phyloP scores from a whole-genome alignment of 495 filamentous ascomycete genomes.

The Barbatosphaeria neglecta region DNA sequence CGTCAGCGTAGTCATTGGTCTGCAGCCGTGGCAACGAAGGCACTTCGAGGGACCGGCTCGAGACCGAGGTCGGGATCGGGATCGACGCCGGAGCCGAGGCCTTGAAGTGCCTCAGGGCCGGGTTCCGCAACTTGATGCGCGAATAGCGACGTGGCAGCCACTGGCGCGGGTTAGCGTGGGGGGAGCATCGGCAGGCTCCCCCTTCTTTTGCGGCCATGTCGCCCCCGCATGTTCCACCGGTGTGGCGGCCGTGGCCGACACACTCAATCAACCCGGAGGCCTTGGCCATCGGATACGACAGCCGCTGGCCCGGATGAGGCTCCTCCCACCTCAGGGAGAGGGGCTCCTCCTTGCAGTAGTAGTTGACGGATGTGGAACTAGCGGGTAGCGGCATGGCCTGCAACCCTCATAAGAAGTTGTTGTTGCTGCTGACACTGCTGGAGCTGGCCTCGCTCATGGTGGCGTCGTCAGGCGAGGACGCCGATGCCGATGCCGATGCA shows the following conservation, averaged over 20 bases:
- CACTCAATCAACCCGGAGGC: conserved; percentile 16
- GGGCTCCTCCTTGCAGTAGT: too few relatives aligned
- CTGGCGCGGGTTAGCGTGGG: conserved; percentile 7
- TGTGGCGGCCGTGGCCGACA: conserved; percentile 12
- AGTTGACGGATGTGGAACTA: conserved; percentile 19
- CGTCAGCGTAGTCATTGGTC: too few relatives aligned
- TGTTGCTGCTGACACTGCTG: conserved; percentile 19
- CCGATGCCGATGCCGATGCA: too few relatives aligned
- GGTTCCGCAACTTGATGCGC: conserved; percentile 14
- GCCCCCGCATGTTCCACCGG: conserved; percentile 26
- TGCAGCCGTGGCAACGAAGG: conserved; percentile 7
- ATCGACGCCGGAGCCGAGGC: conserved; percentile 24
- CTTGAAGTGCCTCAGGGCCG: conserved; percentile 20
- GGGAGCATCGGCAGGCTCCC: conserved; percentile 8
- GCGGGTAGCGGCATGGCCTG: conserved; percentile 39
- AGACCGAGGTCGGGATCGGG: conserved; percentile 23
- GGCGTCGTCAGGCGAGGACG: conserved; percentile 12
- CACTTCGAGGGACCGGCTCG: conserved; percentile 9
- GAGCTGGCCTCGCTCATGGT: conserved; percentile 15
- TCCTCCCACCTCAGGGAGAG: too few relatives aligned
- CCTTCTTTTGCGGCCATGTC: conserved; percentile 44
- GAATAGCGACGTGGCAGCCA: conserved; percentile 13
- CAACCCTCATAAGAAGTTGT: conserved; percentile 37
- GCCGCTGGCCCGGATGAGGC: conserved; percentile 32
- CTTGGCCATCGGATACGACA: conserved; percentile 18